Evolutionary conservation across 805 yeast genomes (phyloP).

Genomic region (Cyberlindnera suaveolens): DNA sequence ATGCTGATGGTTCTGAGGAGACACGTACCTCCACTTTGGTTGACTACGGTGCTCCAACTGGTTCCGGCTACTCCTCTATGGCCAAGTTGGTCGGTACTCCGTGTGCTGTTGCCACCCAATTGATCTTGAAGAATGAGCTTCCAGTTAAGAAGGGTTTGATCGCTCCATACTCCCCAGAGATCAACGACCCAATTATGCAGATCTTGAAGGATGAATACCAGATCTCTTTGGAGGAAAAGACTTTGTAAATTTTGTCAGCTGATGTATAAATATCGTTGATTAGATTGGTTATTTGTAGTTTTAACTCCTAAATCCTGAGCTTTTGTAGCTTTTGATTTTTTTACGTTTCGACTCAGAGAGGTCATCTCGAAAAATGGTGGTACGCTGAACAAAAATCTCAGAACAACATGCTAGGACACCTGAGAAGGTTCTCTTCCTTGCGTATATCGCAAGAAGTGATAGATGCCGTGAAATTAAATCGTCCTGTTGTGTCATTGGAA

Average conservation of each 20-base stretch:
- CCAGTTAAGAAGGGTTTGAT: conserved; percentile 74
- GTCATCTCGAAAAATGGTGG: too few relatives aligned
- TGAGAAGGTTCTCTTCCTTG: conserved; percentile 8
- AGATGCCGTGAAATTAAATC: conserved; percentile 50
- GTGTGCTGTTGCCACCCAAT: conserved; percentile 90
- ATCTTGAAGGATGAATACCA: conserved; percentile 85
- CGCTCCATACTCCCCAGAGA: conserved; percentile 90
- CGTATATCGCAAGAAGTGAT: conserved; percentile 41
- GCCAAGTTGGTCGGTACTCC: conserved; percentile 98
- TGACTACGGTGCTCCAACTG: conserved; percentile 80
- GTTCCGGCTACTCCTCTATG: conserved; percentile 93
- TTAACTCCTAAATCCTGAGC: not conserved
- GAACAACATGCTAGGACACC: not conserved
- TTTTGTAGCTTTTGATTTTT: too few relatives aligned
- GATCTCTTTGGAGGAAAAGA: conserved; percentile 85
- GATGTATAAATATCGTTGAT: not conserved
- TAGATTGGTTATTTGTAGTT: not conserved
- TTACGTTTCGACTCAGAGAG: too few relatives aligned
- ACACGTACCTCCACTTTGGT: conserved; percentile 93
- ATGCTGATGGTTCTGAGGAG: conserved; percentile 90
- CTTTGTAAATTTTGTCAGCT: conserved; percentile 25
- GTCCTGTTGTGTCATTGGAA: conserved; percentile 78
- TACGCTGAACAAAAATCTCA: not conserved
- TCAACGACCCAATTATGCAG: conserved; percentile 87
- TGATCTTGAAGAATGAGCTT: conserved; percentile 71